Conservation (phyloP, 305 asterid genomes). For the Caryopteris hybrid region DNA sequence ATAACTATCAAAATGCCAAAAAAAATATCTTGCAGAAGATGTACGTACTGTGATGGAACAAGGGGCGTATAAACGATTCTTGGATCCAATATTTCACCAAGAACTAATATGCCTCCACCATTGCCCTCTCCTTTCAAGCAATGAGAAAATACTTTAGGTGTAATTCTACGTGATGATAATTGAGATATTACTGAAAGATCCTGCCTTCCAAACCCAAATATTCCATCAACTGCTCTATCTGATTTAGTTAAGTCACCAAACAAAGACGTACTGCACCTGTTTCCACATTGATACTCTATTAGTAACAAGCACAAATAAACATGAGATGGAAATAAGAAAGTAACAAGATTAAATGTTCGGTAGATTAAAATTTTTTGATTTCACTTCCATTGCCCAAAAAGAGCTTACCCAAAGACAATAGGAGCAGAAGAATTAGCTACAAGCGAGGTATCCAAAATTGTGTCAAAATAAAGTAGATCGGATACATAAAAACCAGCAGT, state of each 20-base stretch:
- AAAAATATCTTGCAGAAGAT: slow-evolving; percentile 16
- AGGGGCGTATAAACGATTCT: slow-evolving; percentile 90
- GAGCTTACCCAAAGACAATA: slow-evolving; percentile 79
- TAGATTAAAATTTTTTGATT: background rate
- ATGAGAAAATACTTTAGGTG: slow-evolving; percentile 82
- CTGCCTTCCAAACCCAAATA: slow-evolving; percentile 84
- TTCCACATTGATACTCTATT: slow-evolving; percentile 15
- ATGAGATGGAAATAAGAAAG: background rate
- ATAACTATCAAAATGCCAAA: slow-evolving; percentile 13
- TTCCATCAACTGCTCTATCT: slow-evolving; percentile 90
- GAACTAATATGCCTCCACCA: slow-evolving; percentile 90
- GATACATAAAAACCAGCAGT: slow-evolving; percentile 76
- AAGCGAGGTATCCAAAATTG: slow-evolving; percentile 60
- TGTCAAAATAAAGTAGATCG: slow-evolving; percentile 67
- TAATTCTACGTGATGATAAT: slow-evolving; percentile 69
- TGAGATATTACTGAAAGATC: slow-evolving; percentile 78
- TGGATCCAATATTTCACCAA: slow-evolving; percentile 92
- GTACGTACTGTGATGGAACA: slow-evolving; percentile 89
- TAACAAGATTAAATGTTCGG: slow-evolving; percentile 9
- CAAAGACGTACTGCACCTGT: slow-evolving; percentile 86
- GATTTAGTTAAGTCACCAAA: slow-evolving; percentile 78
- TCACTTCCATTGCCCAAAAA: background rate
- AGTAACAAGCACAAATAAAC: slow-evolving; percentile 4
- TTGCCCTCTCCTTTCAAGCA: slow-evolving; percentile 86
- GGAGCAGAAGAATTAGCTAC: slow-evolving; percentile 83